A percentile compares a stretch with the other conserved stretches of the same genome.
Conservation (phyloP, 192 early-diverging fungal genomes). For the Phlyctochytrium bullatum region DNA sequence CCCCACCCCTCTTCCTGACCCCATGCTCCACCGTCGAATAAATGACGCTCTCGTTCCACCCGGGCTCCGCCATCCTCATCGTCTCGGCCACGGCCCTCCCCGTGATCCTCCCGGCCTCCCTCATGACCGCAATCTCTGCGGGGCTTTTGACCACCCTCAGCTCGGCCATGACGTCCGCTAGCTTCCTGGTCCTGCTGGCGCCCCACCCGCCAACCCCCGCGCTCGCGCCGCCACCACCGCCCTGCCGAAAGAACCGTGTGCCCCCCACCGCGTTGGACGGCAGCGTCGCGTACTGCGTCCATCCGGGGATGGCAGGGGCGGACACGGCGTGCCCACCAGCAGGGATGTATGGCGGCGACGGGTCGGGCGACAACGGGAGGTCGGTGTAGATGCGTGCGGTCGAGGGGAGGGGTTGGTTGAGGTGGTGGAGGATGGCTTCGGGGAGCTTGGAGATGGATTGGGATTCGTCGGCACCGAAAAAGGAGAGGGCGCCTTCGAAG, state of each 20-base stretch:
- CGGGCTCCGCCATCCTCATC: conserved; percentile 73
- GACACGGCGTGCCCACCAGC: conserved; percentile 11
- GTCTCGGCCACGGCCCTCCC: conserved; percentile 75
- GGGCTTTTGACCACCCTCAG: conserved; percentile 75
- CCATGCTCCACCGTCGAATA: conserved; percentile 75
- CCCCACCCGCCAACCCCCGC: too few relatives aligned
- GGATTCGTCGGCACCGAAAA: conserved; percentile 82
- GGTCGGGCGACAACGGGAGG: conserved; percentile 16
- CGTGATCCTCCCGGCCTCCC: conserved; percentile 71
- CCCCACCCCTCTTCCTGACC: conserved; percentile 57
- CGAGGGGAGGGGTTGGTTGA: conserved; percentile 3
- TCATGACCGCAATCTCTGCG: conserved; percentile 77
- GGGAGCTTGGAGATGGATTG: conserved; percentile 32
- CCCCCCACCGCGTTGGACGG: conserved; percentile 4
- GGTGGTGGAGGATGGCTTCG: conserved; percentile 14
- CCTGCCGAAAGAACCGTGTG: not conserved
- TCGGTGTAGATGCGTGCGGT: conserved; percentile 30
- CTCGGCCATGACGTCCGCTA: conserved; percentile 69
- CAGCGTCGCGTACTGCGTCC: conserved; percentile 23
- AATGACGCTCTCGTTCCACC: conserved; percentile 70
- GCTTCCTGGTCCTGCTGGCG: conserved; percentile 23
- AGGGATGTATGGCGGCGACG: conserved; percentile 7
- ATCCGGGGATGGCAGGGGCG: conserved; percentile 14
- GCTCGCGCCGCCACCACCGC: too few relatives aligned
- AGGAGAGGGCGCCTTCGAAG: conserved; percentile 65